These are phyloP conservation scores for Fomitopsis palustris DNA, from an alignment of 1,284 basidiomycete species.

Conservation along the genomic window DNA sequence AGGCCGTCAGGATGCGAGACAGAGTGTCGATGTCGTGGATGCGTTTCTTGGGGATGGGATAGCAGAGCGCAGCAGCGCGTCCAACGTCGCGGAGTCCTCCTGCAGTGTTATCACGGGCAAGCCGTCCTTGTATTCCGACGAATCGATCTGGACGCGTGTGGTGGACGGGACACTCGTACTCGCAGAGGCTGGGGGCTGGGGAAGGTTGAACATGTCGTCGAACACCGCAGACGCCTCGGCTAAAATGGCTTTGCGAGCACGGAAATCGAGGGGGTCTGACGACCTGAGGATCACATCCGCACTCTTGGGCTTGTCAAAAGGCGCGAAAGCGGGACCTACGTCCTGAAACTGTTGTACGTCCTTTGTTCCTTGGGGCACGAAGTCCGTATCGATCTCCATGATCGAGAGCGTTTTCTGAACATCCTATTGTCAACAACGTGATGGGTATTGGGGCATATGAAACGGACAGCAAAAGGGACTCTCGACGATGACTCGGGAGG, in stretches of 20 bases:
- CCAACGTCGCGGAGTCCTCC: conserved; percentile 5
- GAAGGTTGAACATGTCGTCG: conserved; percentile 9
- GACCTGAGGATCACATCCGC: conserved; percentile 7
- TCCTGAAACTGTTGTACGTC: neutral
- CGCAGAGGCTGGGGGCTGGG: conserved; percentile 4
- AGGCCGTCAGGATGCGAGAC: conserved; percentile 1
- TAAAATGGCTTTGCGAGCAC: conserved; percentile 3
- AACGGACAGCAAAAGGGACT: too few species aligned
- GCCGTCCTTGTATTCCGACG: conserved; percentile 25
- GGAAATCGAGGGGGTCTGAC: neutral
- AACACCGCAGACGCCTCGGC: conserved; percentile 6
- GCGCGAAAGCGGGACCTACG: neutral
- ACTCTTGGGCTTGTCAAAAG: conserved; percentile 10
- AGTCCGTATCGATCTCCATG: neutral
- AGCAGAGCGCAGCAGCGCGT: conserved; percentile 13
- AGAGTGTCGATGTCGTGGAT: conserved; percentile 5
- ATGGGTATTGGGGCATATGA: too few species aligned
- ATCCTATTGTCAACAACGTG: too few species aligned
- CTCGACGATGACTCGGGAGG: too few species aligned
- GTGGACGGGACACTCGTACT: neutral
- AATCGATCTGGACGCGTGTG: conserved; percentile 18
- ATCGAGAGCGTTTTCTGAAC: too few species aligned
- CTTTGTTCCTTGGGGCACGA: too few species aligned
- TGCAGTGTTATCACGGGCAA: conserved; percentile 22
- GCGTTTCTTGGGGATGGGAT: conserved; percentile 13